Conservation (phyloP, 2,329 filamentous ascomycete species). For the Ambrosiella cleistominuta region DNA sequence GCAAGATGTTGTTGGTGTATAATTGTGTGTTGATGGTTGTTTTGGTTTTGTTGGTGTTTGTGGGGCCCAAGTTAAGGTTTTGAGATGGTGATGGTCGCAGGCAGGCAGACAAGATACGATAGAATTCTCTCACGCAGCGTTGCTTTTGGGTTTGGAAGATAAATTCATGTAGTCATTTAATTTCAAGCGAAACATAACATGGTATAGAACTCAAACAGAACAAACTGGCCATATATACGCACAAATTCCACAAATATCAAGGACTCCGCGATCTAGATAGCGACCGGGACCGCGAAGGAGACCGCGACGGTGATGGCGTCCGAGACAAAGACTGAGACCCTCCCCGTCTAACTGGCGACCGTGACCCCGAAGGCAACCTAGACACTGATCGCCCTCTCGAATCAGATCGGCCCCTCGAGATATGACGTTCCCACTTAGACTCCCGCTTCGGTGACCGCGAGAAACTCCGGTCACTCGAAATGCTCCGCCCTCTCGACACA, state of each 20-base stretch:
- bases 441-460: too few species aligned
- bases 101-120: not conserved
- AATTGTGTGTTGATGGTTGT: conserved; percentile 69
- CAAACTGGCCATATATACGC: not conserved
- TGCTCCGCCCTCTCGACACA: too few species aligned
- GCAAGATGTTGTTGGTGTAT: conserved; percentile 68
- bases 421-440: too few species aligned
- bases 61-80: conserved; percentile 76
- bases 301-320: conserved; percentile 1
- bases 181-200: not conserved
- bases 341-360: not conserved
- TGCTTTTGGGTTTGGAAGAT: not conserved
- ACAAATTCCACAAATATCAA: conserved; percentile 1
- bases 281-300: conserved; percentile 7
- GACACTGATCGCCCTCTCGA: not conserved
- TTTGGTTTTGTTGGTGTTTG: conserved; percentile 63
- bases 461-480: too few species aligned
- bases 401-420: too few species aligned
- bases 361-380: not conserved
- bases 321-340: not conserved
- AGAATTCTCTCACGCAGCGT: not conserved
- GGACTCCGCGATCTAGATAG: conserved; percentile 1
- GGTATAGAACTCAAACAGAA: not conserved
- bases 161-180: not conserved
- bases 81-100: not conserved